phyloP scores from a whole-genome alignment of 1,284 basidiomycete species.

The Phlebopus sp. region DNA sequence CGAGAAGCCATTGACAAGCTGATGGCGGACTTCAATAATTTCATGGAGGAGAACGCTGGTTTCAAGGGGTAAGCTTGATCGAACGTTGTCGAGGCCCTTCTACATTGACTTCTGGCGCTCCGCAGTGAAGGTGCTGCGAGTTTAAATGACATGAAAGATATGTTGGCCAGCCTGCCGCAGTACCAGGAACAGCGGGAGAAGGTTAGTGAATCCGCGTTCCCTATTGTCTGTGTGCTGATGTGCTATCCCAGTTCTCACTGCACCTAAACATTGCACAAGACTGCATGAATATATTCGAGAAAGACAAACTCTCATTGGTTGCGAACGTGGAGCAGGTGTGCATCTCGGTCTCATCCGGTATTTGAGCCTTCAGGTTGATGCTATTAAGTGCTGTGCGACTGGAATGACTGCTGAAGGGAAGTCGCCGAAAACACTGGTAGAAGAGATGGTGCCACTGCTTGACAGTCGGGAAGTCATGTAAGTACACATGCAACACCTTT shows the following conservation, averaged over 20 bases:
- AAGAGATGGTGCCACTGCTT: constrained; percentile 97
- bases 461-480: constrained; percentile 84
- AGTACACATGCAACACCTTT: constrained; percentile 23
- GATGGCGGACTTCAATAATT: constrained; percentile 92
- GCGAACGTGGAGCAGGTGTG: constrained; percentile 91
- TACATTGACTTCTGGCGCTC: constrained; percentile 5
- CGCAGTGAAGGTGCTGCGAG: constrained; percentile 76
- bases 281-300: constrained; percentile 93
- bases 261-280: constrained; percentile 98
- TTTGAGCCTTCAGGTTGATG: constrained; percentile 1
- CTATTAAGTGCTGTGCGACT: constrained; percentile 80
- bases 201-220: constrained; percentile 36
- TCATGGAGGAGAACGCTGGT: constrained; percentile 90
- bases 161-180: constrained; percentile 94
- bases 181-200: constrained; percentile 96
- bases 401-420: constrained; percentile 88
- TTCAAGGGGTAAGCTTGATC: constrained; percentile 70
- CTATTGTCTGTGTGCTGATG: neutral
- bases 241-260: constrained; percentile 73
- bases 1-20: constrained; percentile 96
- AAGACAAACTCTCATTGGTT: constrained; percentile 80
- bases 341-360: neutral
- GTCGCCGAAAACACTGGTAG: constrained; percentile 87
- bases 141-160: constrained; percentile 98
- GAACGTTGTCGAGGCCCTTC: neutral